These are phyloP conservation scores for Pseudovirgaria hyperparasitica DNA, from an alignment of 2,329 filamentous ascomycete genomes.

Conservation along the genomic window DNA sequence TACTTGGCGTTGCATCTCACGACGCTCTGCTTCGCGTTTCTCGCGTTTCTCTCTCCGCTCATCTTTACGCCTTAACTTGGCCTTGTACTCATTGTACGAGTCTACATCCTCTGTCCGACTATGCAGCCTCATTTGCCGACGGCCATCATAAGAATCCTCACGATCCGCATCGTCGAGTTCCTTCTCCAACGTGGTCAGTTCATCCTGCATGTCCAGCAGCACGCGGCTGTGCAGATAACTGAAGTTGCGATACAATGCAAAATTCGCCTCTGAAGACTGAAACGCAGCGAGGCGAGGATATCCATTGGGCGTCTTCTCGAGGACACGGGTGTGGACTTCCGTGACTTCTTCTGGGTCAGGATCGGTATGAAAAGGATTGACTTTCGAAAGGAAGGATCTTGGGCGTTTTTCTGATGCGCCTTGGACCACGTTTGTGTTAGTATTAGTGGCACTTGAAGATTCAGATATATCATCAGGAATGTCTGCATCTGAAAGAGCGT, in stretches of 20 bases:
- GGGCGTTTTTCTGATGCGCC: conserved; percentile 11
- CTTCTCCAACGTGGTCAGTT: conserved; percentile 22
- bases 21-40: too few relatives aligned
- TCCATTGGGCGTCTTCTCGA: conserved; percentile 25
- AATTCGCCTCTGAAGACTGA: conserved; percentile 26
- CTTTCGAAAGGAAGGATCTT: conserved; percentile 14
- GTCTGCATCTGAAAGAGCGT: too few relatives aligned
- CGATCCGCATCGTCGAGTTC: conserved; percentile 23
- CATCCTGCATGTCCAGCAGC: conserved; percentile 24
- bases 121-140: too few relatives aligned
- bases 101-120: too few relatives aligned
- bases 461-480: too few relatives aligned
- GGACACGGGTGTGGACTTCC: conserved; percentile 19
- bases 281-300: conserved; percentile 27
- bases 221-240: conserved; percentile 26
- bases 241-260: conserved; percentile 27
- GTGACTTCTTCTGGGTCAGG: conserved; percentile 18
- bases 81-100: too few relatives aligned
- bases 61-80: too few relatives aligned
- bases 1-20: too few relatives aligned
- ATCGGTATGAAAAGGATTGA: conserved; percentile 15
- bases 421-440: too few relatives aligned
- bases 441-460: too few relatives aligned
- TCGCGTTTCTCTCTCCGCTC: too few relatives aligned
- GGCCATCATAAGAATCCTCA: conserved; percentile 14